Evolutionary conservation across 2,329 filamentous ascomycete species (phyloP).

Genomic region (Allantophomopsis lycopodina): DNA sequence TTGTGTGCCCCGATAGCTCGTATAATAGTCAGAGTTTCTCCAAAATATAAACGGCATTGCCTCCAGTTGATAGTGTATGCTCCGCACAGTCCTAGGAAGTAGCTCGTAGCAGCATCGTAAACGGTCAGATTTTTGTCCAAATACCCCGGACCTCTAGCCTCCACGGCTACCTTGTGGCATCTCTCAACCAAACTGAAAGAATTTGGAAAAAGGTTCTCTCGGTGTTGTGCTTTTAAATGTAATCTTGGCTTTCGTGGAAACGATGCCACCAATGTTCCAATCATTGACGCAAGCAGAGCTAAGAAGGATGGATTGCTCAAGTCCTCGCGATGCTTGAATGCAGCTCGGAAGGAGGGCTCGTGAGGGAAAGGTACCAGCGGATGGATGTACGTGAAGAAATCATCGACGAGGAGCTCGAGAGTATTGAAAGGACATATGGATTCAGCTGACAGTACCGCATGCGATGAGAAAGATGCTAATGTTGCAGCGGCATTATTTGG

Average conservation of each 20-base stretch:
- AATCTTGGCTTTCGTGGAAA: constrained; percentile 60
- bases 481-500: constrained; percentile 17
- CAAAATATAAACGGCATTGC: constrained; percentile 54
- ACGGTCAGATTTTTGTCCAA: constrained; percentile 40
- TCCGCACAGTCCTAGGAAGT: constrained; percentile 55
- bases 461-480: constrained; percentile 16
- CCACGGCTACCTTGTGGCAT: constrained; percentile 55
- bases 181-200: constrained; percentile 57
- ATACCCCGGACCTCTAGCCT: constrained; percentile 47
- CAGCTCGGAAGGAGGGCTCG: constrained; percentile 61
- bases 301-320: constrained; percentile 53
- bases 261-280: constrained; percentile 58
- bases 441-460: constrained; percentile 43
- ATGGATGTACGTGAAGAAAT: constrained; percentile 75
- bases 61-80: constrained; percentile 57
- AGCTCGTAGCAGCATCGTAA: constrained; percentile 59
- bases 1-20: constrained; percentile 53
- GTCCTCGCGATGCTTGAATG: constrained; percentile 54
- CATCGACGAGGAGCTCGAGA: constrained; percentile 57
- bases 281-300: constrained; percentile 61
- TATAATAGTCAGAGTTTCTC: constrained; percentile 57
- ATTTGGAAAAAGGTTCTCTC: constrained; percentile 51
- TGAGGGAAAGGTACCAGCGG: constrained; percentile 67
- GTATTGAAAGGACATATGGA: constrained; percentile 57
- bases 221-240: constrained; percentile 54